Base-by-base conservation (phyloP, 2,329 filamentous ascomycete species). In the Cercospora sojina region DNA sequence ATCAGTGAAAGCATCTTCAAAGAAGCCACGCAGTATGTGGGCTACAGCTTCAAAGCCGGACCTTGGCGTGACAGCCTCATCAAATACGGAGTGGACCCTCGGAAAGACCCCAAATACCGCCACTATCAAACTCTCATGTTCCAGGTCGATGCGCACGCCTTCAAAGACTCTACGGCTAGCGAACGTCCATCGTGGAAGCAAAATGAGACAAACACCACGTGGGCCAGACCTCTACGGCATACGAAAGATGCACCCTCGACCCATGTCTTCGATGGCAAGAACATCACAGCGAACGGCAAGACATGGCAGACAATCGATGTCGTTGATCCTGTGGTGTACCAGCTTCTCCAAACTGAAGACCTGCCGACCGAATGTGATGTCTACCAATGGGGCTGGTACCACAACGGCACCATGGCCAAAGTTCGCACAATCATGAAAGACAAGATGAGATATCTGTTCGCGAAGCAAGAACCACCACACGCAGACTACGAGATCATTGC, bases 251-350 rank as follows among this genome's bases (percentile, higher is more conserved):
- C 77, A 9, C 80, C 80, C 53, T 79, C 79, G 78, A 89, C 84
- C 62, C 93, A 98, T 77, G 82, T 94, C 1, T 98, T 97, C 78
- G 92, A 96, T 68, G 94, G 94, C 56, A 83, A 88, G 66, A 85
- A 85, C 2, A 87, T 94, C 63, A 87, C 87, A 16, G 86, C 87
- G 1, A 93, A 97, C 74, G 93, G 93, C 43, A 95, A 95, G 74
- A 89, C 95, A 59, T 99, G 93, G 90, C 95, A 98, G 82, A 86
- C 96, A 27, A 96, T 93, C 80, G 95, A 99, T 77, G 90, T 98
- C 63, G 90, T 87, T 0, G 94, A 98, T 73, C 91, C 92, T 0
- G 75, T 93, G 1, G 82, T 98, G 1, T 81, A 82, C 0, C 78
- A 82, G 10, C 80, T 97, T 3, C 83, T 97, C 43, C 84, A 88